These are phyloP conservation scores for Chlorokybus atmophyticus DNA, from an alignment of 139 green algal species.

Conservation along the genomic window DNA sequence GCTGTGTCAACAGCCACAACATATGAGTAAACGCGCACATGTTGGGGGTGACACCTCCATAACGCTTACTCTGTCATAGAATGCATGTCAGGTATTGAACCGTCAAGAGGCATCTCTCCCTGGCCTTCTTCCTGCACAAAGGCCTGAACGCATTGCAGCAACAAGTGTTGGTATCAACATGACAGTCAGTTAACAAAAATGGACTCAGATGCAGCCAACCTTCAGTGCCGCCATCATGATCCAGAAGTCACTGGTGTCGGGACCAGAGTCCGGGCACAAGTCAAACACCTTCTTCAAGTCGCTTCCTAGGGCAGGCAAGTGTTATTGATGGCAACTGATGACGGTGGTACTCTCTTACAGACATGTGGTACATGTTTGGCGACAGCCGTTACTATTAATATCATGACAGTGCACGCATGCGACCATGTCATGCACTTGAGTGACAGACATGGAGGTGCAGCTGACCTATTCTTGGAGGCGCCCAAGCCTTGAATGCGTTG, in stretches of 20 bases:
- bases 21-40: background rate
- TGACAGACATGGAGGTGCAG: too few species aligned
- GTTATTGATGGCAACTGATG: too few species aligned
- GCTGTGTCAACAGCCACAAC: background rate
- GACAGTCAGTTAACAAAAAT: background rate
- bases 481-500: conserved; percentile 65
- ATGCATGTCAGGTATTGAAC: conserved; percentile 87
- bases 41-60: background rate
- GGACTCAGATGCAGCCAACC: background rate
- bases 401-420: too few species aligned
- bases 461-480: conserved; percentile 29
- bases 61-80: conserved; percentile 63
- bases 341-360: too few species aligned
- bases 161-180: conserved; percentile 1
- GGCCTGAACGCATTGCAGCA: conserved; percentile 6
- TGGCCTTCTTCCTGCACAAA: conserved; percentile 34
- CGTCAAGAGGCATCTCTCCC: conserved; percentile 56
- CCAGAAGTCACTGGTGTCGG: conserved; percentile 16
- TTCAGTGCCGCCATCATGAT: conserved; percentile 27
- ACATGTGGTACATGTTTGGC: too few species aligned
- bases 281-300: too few species aligned
- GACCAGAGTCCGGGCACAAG: too few species aligned
- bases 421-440: too few species aligned
- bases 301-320: too few species aligned
- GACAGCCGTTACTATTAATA: too few species aligned